These are phyloP conservation scores for Naematelia encephala DNA, from an alignment of 768 basidiomycete species.

Conservation along the genomic window DNA sequence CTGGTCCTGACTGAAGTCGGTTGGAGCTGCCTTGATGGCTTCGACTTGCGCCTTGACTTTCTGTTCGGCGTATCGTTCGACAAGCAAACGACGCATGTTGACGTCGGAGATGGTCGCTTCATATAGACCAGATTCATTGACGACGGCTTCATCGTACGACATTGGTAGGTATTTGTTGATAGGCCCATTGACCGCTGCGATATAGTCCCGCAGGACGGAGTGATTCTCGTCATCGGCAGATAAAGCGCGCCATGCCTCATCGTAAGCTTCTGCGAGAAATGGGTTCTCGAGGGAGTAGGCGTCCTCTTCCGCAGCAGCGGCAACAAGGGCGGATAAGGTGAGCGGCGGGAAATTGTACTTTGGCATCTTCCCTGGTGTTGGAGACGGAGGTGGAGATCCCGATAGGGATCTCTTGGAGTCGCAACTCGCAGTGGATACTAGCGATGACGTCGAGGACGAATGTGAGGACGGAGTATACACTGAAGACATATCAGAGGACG, in stretches of 20 bases:
- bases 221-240: neutral
- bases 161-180: neutral
- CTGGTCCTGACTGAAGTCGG: neutral
- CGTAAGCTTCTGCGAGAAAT: neutral
- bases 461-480: neutral
- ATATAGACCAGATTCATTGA: neutral
- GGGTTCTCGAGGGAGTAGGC: neutral
- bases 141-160: neutral
- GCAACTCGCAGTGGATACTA: neutral
- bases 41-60: neutral
- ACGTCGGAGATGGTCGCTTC: neutral
- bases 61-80: neutral
- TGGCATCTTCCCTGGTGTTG: neutral
- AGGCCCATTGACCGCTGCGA: neutral
- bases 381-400: neutral
- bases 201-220: neutral
- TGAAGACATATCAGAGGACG: neutral
- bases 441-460: neutral
- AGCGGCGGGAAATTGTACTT: neutral
- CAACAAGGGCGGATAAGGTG: neutral
- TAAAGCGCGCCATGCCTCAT: neutral
- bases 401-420: neutral
- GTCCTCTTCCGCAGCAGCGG: neutral
- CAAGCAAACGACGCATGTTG: neutral
- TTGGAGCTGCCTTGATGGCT: neutral